Conservation (phyloP, 345 rosid species). For the Psidium friedrichsthalianum region DNA sequence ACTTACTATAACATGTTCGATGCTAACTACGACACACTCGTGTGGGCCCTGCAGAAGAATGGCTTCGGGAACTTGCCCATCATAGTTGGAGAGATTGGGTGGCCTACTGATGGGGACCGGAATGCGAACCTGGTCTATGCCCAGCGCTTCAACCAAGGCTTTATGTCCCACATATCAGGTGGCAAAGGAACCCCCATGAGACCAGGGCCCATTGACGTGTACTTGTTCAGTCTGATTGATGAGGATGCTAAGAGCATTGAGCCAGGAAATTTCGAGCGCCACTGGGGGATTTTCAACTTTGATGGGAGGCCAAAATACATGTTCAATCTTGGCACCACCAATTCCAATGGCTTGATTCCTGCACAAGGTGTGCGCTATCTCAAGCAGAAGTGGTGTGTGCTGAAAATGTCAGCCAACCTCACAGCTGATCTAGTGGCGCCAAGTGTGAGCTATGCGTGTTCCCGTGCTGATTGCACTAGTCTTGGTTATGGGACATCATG, state of each 20-base stretch:
- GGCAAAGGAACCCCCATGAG: conserved; percentile 88
- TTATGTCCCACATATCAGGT: conserved; percentile 50
- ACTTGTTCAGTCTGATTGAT: conserved; percentile 74
- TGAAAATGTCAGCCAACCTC: conserved; percentile 50
- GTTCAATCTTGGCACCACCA: conserved; percentile 76
- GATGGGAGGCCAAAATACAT: conserved; percentile 66
- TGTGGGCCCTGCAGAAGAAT: conserved; percentile 69
- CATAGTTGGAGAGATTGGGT: conserved; percentile 81
- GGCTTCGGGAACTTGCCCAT: conserved; percentile 70
- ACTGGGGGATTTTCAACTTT: conserved; percentile 76
- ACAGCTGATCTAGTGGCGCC: conserved; percentile 58
- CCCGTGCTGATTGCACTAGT: conserved; percentile 66
- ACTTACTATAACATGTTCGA: conserved; percentile 72
- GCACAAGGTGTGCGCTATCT: conserved; percentile 45
- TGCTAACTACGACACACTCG: conserved; percentile 83
- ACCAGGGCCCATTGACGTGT: conserved; percentile 59
- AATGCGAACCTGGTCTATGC: conserved; percentile 67
- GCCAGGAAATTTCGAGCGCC: conserved; percentile 89
- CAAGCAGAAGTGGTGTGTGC: conserved; percentile 67
- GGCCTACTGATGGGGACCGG: conserved; percentile 92
- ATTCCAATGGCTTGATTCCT: conserved; percentile 41
- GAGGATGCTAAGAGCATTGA: conserved; percentile 76
- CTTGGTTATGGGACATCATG: conserved; percentile 92
- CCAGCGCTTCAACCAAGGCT: conserved; percentile 81
- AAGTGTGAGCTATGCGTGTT: conserved; percentile 76